Evolutionary conservation across 495 filamentous ascomycete species (phyloP).

Genomic region (Penicillium subrubescens): DNA sequence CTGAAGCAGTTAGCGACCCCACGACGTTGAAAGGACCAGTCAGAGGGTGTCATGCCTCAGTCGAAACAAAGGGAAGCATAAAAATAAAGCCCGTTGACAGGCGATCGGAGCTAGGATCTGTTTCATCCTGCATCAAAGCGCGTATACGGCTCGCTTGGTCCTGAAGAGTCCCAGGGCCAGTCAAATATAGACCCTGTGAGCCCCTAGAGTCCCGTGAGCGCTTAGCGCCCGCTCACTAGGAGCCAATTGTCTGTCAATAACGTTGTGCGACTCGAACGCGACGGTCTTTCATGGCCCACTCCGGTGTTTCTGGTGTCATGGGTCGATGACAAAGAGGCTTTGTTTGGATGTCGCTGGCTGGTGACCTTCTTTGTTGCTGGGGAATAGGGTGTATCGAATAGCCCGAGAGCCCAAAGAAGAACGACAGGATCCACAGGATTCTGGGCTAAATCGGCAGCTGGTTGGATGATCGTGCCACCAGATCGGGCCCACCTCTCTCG

Average conservation of each 20-base stretch:
- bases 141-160: slow-evolving; percentile 13
- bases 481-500: background rate
- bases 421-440: background rate
- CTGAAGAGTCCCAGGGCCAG: slow-evolving; percentile 9
- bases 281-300: background rate
- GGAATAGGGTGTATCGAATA: background rate
- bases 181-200: slow-evolving; percentile 24
- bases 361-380: background rate
- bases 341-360: background rate
- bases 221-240: slow-evolving; percentile 20
- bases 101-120: slow-evolving; percentile 12
- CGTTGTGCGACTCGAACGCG: slow-evolving; percentile 14
- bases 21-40: slow-evolving; percentile 14
- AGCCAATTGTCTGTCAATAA: slow-evolving; percentile 20
- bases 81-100: slow-evolving; percentile 23
- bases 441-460: background rate
- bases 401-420: background rate
- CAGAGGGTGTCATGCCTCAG: slow-evolving; percentile 11
- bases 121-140: slow-evolving; percentile 26
- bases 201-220: slow-evolving; percentile 18
- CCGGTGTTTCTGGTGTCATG: background rate
- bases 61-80: slow-evolving; percentile 22
- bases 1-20: slow-evolving; percentile 15
- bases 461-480: background rate
- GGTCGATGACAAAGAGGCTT: background rate